A percentile compares a stretch with the other conserved stretches of the same genome.
These are phyloP conservation scores for Ophiocordyceps robertsii DNA, from an alignment of 2,329 filamentous ascomycete genomes.

Conservation along the genomic window DNA sequence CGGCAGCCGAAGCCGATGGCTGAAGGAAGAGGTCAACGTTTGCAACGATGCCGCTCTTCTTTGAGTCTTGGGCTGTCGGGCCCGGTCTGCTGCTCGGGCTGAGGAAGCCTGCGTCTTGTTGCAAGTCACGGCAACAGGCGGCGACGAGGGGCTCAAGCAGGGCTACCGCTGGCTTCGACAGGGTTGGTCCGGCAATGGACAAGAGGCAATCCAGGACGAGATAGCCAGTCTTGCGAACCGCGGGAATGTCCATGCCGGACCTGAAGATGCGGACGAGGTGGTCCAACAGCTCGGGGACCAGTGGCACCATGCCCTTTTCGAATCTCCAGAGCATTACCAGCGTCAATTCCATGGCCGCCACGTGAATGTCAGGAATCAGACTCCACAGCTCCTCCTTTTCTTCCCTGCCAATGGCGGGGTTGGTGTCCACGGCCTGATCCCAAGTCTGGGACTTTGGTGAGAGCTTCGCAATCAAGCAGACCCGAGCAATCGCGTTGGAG, in stretches of 20 bases:
- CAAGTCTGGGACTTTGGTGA: slow-evolving; percentile 30
- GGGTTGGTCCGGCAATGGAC: slow-evolving; percentile 45
- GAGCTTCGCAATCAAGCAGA: slow-evolving; percentile 51
- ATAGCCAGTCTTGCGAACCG: slow-evolving; percentile 50
- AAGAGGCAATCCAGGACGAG: slow-evolving; percentile 43
- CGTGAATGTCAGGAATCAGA: slow-evolving; percentile 60
- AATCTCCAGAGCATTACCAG: slow-evolving; percentile 43
- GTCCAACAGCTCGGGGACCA: slow-evolving; percentile 54
- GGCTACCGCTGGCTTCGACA: slow-evolving; percentile 52
- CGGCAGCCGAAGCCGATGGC: slow-evolving; percentile 18
- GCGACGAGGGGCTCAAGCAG: slow-evolving; percentile 50
- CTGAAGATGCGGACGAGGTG: slow-evolving; percentile 60
- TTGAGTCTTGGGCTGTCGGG: slow-evolving; percentile 14
- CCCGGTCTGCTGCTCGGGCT: slow-evolving; percentile 20
- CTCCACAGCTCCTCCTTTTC: slow-evolving; percentile 72
- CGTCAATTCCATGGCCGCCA: slow-evolving; percentile 53
- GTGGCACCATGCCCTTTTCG: slow-evolving; percentile 39
- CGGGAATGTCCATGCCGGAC: slow-evolving; percentile 34
- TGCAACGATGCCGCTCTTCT: slow-evolving; percentile 27
- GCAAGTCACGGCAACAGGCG: slow-evolving; percentile 61
- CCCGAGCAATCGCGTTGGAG: slow-evolving; percentile 53
- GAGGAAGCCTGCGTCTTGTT: slow-evolving; percentile 38
- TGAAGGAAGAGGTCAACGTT: slow-evolving; percentile 64
- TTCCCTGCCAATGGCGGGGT: slow-evolving; percentile 61
- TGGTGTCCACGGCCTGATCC: slow-evolving; percentile 45